These are phyloP conservation scores for Pharnaceum exiguum DNA, from an alignment of 148 eudicot species.

Conservation along the genomic window DNA sequence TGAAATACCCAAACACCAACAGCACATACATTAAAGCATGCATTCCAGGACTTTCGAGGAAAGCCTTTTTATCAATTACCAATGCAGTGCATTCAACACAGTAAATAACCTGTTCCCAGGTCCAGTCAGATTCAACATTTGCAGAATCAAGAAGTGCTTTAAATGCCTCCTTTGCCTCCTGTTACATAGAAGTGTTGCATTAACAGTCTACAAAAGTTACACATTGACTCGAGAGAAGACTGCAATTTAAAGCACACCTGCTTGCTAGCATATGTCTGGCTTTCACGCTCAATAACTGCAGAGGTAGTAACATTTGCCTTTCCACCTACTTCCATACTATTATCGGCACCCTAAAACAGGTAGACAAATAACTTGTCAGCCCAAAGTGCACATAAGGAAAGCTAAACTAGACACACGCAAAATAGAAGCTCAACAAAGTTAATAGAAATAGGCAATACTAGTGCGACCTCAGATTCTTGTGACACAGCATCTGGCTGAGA, in stretches of 20 bases:
- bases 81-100: neutral
- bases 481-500: constrained; percentile 24
- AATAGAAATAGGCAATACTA: neutral
- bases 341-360: constrained; percentile 49
- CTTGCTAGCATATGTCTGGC: constrained; percentile 61
- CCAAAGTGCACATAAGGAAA: neutral
- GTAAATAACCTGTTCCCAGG: constrained; percentile 83
- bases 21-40: neutral
- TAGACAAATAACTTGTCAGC: neutral
- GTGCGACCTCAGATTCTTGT: constrained; percentile 63
- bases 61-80: neutral
- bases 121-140: constrained; percentile 87
- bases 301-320: constrained; percentile 28
- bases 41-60: neutral
- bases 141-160: constrained; percentile 76
- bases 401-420: constrained; percentile 1
- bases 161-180: constrained; percentile 94
- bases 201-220: neutral
- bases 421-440: no score
- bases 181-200: constrained; percentile 9
- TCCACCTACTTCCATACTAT: constrained; percentile 30
- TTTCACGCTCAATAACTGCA: constrained; percentile 55
- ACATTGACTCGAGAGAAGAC: neutral
- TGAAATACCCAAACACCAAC: constrained; percentile 18
- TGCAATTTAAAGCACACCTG: constrained; percentile 41